These are phyloP conservation scores for Collybia sp. DNA, from an alignment of 768 basidiomycete species.

Conservation along the genomic window DNA sequence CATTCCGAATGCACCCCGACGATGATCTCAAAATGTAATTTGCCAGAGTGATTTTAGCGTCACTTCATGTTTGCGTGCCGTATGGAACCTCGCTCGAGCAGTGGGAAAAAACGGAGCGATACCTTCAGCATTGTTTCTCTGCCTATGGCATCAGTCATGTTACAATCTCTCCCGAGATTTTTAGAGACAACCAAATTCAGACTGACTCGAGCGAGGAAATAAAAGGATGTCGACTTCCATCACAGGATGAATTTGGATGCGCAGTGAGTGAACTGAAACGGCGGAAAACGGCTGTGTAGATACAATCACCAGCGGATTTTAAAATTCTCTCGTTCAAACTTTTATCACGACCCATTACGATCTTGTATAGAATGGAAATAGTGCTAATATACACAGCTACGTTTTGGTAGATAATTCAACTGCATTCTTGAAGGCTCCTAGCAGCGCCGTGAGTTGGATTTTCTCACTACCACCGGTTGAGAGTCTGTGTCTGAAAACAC, in stretches of 20 bases:
- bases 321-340: too few species aligned
- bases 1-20: not conserved
- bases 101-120: slow-evolving; percentile 46
- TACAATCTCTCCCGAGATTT: slow-evolving; percentile 49
- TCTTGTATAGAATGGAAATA: not conserved
- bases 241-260: slow-evolving; percentile 39
- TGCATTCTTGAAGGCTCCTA: slow-evolving; percentile 91
- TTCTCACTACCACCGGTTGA: slow-evolving; percentile 94
- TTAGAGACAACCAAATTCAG: slow-evolving; percentile 24
- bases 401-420: slow-evolving; percentile 67
- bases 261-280: slow-evolving; percentile 33
- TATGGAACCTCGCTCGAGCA: slow-evolving; percentile 39
- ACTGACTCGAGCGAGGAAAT: slow-evolving; percentile 23
- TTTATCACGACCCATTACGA: not conserved
- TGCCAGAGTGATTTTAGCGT: slow-evolving; percentile 43
- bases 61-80: slow-evolving; percentile 50
- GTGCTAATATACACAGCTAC: slow-evolving; percentile 7
- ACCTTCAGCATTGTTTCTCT: slow-evolving; percentile 45
- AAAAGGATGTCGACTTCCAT: slow-evolving; percentile 28
- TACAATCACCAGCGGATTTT: too few species aligned
- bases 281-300: slow-evolving; percentile 14
- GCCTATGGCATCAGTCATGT: slow-evolving; percentile 51
- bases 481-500: slow-evolving; percentile 66
- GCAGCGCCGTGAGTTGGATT: slow-evolving; percentile 85
- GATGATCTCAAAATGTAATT: slow-evolving; percentile 1